These are phyloP conservation scores for Geotrichum histeridarum DNA, from an alignment of 1,139 yeast species.

Conservation along the genomic window DNA sequence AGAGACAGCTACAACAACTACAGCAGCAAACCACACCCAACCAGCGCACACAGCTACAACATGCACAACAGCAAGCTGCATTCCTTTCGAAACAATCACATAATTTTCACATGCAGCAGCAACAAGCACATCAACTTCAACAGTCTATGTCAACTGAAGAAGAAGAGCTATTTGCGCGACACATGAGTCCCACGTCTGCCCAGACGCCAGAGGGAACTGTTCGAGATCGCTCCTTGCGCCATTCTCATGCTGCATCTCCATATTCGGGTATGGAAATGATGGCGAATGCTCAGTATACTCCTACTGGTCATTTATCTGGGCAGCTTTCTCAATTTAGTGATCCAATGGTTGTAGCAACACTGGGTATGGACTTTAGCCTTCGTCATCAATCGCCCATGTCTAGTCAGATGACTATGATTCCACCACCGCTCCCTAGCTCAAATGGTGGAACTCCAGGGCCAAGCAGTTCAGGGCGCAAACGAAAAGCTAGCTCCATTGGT, in stretches of 20 bases:
- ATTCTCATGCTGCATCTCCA: neutral
- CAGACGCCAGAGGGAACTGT: slow-evolving; percentile 1
- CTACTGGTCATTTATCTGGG: neutral
- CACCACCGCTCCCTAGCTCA: slow-evolving; percentile 18
- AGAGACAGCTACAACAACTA: slow-evolving; percentile 10
- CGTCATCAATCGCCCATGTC: neutral
- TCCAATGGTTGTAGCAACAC: slow-evolving; percentile 10
- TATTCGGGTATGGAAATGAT: slow-evolving; percentile 2
- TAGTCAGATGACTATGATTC: slow-evolving; percentile 21
- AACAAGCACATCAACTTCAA: slow-evolving; percentile 25
- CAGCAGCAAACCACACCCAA: slow-evolving; percentile 4
- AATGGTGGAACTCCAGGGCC: slow-evolving; percentile 10
- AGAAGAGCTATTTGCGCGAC: slow-evolving; percentile 17
- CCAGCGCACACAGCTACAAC: slow-evolving; percentile 3
- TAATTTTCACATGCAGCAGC: slow-evolving; percentile 11
- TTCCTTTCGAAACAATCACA: slow-evolving; percentile 4
- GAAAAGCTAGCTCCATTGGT: slow-evolving; percentile 18
- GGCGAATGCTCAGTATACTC: neutral
- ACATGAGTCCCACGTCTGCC: neutral
- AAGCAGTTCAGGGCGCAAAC: slow-evolving; percentile 18
- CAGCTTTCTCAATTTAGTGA: slow-evolving; percentile 11
- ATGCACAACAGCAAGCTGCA: slow-evolving; percentile 3
- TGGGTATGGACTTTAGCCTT: slow-evolving; percentile 13
- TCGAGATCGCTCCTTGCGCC: slow-evolving; percentile 4
- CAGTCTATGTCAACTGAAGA: slow-evolving; percentile 23